Evolutionary conservation across 192 early-diverging fungal genomes (phyloP), one percentile per base, ranked within the genome.

Genomic region (Phycomyces nitens): DNA sequence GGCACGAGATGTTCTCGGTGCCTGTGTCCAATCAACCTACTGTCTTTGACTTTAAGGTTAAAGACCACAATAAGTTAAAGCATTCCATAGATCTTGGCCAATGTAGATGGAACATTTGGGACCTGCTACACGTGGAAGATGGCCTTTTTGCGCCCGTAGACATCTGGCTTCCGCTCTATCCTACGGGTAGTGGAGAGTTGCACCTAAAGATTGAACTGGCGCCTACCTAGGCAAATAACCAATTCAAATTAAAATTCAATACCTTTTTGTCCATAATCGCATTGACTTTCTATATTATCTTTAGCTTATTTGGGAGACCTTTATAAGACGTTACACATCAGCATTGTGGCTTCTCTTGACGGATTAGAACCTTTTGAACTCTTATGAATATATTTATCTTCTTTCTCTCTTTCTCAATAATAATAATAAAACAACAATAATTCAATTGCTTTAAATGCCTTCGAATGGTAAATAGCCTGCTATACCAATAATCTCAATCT

Each of bases 1-100:
- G 65, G 66, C 56, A 63, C 18, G 68, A 69, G 23, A 40, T 42
- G 8, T 69, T 69, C 51, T 20, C 4, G n/a, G 44, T 47, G 9
- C 9, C 10, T 21, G 34, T 69, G 9, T 24, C 53, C 8, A 16
- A 14, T 26, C 26, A 61, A 29, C 60, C 68, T 1, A 62, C 49
- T 1, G 23, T 69, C 3, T 69, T 69, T 63, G 68, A 69, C 49
- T 52, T 69, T 24, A 69, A 69, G 21, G 60, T 69, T 10, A 69
- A 63, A 29, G 68, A 69, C 24, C 49, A 69, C 21, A 69, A 69
- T 29, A 40, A 43, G n/a, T 18, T 69, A 12, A 26, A 58, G 12
- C 7, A 29, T 10, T 40, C 47, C 3, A 60, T 63, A 16, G 68
- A 53, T 52, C 18, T 69, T 23, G 68, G 68, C 16, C 43, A 58